Evolutionary conservation across 2,329 filamentous ascomycete genomes (phyloP), one percentile per base, ranked within the genome.

Genomic region (Dothideomycetidae sp.): DNA sequence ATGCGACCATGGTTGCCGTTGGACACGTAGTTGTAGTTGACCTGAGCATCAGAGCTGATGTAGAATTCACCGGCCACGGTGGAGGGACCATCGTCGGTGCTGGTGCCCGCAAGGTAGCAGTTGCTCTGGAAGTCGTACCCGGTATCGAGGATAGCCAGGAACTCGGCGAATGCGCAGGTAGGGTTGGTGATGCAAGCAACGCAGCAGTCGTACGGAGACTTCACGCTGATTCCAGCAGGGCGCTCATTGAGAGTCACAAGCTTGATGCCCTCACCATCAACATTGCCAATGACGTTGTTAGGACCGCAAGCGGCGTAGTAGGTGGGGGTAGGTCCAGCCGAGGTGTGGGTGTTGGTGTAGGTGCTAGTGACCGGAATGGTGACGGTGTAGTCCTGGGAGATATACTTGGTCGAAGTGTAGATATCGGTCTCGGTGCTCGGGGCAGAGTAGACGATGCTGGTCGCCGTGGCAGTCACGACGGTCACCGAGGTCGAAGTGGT

Each of bases 1-100:
- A 37, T 26, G n/a, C 30, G 34, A 11, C 34, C 34, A 17, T 26
- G 29, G 5, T 17, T 17, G n/a, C 34, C 29, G 26, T 37, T 37
- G 34, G 34, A 37, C n/a, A 37, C 10, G 15, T 29, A 30, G 7
- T 21, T 29, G 3, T 29, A 21, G 17, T 37, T 26, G 9, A 28
- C 12, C 34, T 37, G 34, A 4, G 29, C 34, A 14, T 37, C 34
- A 4, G 26, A 10, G 5, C 34, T 17, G 13, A 26, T 37, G 18
- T 29, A 37, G 26, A 37, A 37, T 26, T 37, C 34, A 26, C 34
- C 34, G 19, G 34, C 34, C 14, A 29, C 34, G 10, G 34, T 26
- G 9, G 26, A 29, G 5, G 34, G 12, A 26, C 19, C 21, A n/a
- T 26, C 26, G 15, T 10, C 18, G 3, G 12, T 11, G 5, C 26